Evolutionary conservation across 805 yeast species (phyloP).

Genomic region (Yarrowia bubula): DNA sequence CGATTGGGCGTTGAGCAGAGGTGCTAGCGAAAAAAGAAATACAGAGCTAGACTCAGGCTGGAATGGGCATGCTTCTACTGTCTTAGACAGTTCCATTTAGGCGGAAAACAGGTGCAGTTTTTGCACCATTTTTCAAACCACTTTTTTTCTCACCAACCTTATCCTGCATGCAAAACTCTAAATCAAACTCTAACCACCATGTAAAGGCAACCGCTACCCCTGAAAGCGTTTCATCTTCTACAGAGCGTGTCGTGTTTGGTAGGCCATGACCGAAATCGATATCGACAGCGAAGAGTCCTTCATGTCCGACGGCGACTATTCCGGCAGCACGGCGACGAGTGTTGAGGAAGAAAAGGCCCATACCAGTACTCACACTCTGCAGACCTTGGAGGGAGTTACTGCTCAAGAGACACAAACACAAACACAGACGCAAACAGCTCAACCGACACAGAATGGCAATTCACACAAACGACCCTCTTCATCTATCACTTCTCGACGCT

Average conservation of each 20-base stretch:
- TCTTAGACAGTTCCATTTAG: too few species aligned
- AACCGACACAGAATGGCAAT: too few species aligned
- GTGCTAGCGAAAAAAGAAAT: too few species aligned
- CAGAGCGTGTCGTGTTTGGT: not conserved
- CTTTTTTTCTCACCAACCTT: too few species aligned
- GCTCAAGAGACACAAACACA: too few species aligned
- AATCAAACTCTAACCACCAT: not conserved
- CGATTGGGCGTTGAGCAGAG: not conserved
- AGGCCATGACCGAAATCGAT: conserved; percentile 8
- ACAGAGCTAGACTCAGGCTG: too few species aligned
- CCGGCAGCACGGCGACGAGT: not conserved
- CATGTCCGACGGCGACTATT: conserved; percentile 9
- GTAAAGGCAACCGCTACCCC: not conserved
- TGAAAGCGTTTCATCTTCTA: not conserved
- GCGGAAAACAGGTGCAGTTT: too few species aligned
- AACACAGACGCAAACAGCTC: not conserved
- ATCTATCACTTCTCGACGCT: not conserved
- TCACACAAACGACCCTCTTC: not conserved
- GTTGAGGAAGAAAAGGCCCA: not conserved
- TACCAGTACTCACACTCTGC: not conserved
- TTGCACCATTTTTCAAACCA: too few species aligned
- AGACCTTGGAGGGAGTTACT: not conserved
- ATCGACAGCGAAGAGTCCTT: conserved; percentile 23
- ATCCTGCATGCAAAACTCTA: not conserved
- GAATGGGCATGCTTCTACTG: too few species aligned